Base-by-base conservation (phyloP, 169 alveolate genomes). In the Eimeria zaria region DNA sequence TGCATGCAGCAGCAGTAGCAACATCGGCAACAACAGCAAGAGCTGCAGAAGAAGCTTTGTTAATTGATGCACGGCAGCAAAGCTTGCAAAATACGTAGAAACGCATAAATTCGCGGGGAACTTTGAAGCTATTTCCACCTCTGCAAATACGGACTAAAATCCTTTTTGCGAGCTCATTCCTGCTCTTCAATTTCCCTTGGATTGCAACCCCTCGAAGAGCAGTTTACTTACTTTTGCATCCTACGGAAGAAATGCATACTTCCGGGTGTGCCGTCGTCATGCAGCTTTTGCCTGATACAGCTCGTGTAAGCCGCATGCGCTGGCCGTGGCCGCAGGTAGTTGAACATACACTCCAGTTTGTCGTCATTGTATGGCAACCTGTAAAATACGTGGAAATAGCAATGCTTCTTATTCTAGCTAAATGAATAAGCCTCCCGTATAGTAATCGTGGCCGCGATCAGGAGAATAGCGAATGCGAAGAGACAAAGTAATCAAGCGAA, bases 311-410 rank as follows among this genome's bases (percentile, higher is more conserved):
- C 2, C 58, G 39, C 85, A 74, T 74, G n/a, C 85, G 85, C 7
- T 20, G 5, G 62, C 85, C 85, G 85, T 0, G 2, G 55, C 85
- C 85, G 60, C 85, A 74, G 60, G 62, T 41, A 22, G 55, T 6
- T 6, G 85, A 74, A 27, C 85, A 74, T 39, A 33, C 60, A 6
- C 85, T 74, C 85, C 85, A 74, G 55, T 74, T 74, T 20, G 85
- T 74, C 27, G 53, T 44, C 85, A 74, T 74, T 44, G 85, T 74
- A 24, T 74, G 85, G 36, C 85, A 74, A 36, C 85, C 85, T 74
- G 85, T 6, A 71, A n/a, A 71, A 44, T 44, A 27, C 5, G n/a
- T 24, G 39, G 62, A 20, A 53, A 53, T 14, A 12, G 7, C 62
- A 53, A 53, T 14, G 62, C 62, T 14, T 0, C 62, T 12, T 53